Base-by-base conservation (phyloP, 495 filamentous ascomycete genomes). In the Hypoxylon rickii region DNA sequence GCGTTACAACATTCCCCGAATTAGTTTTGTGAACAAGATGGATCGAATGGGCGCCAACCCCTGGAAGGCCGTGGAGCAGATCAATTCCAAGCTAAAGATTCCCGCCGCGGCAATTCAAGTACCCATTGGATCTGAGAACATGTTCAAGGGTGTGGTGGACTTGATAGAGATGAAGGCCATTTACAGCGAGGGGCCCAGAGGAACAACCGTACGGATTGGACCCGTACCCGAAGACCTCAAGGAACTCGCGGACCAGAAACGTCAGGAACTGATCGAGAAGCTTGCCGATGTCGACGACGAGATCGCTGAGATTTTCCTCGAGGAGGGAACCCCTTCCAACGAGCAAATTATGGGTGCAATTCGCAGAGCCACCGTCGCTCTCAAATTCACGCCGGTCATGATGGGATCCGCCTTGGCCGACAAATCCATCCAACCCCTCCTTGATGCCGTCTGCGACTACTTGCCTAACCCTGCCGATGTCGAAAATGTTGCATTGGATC, bases 21-120 rank as follows among this genome's bases (percentile, higher is more conserved):
- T 99, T 63, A 92, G 87, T 49, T 99, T 99, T 69, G 80, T 99
- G 62, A 99, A 99, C 78, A 99, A 99, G 82, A 99, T 99, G 95
- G 95, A 99, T 66, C 90, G 95, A 51, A 96, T 96, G 86, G 95
- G 95, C 41, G 90, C 95, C 50, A 97, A 99, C 69, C 95, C 95
- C 2, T 99, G 94, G 84, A 96, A 95, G 75, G 92, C 91, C 1
- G 85, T 97, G 38, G 94, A 97, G 17, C 90, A 96, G 78, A 97
- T 99, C 76, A 97, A 96, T 73, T 83, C 83, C 61, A 97, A 97
- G 75, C 82, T 99, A 43, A 89, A 90, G 73, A 82, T 99, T 12
- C 85, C 89, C 3, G 95, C 95, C 1, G 95, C 95, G 1, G 93
- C 95, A 6, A 80, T 99, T 20, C 95, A 99, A 73, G 87, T 99